These are phyloP conservation scores for Metarhizium humberi DNA, from an alignment of 2,329 filamentous ascomycete species.

Conservation along the genomic window DNA sequence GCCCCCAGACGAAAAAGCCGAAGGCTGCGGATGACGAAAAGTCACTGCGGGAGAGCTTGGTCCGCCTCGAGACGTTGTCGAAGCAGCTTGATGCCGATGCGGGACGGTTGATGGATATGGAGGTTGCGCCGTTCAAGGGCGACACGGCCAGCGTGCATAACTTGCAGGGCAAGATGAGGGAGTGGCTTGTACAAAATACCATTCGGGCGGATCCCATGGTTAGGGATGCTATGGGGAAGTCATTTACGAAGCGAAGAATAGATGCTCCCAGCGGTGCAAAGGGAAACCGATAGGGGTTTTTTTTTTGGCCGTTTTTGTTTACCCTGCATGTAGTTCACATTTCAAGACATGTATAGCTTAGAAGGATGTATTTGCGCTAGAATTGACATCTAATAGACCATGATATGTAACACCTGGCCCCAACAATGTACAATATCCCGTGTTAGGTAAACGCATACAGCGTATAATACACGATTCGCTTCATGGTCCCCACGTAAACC, in stretches of 20 bases:
- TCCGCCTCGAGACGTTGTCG: constrained; percentile 53
- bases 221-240: constrained; percentile 63
- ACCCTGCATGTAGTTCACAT: background rate
- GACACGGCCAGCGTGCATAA: constrained; percentile 55
- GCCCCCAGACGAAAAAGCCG: constrained; percentile 20
- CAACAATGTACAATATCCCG: background rate
- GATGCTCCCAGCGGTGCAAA: constrained; percentile 54
- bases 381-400: background rate
- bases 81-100: constrained; percentile 60
- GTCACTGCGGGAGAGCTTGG: constrained; percentile 51
- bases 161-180: constrained; percentile 60
- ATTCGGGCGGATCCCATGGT: constrained; percentile 75
- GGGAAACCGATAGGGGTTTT: constrained; percentile 30
- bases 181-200: constrained; percentile 82
- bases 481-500: background rate
- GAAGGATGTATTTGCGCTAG: background rate
- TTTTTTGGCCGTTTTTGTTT: background rate
- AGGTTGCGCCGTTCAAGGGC: constrained; percentile 72
- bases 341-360: background rate
- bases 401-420: background rate
- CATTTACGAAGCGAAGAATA: constrained; percentile 51
- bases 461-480: background rate
- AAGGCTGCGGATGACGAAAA: constrained; percentile 33
- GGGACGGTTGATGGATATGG: constrained; percentile 61
- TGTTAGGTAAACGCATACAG: background rate